Evolutionary conservation across 1,284 basidiomycete genomes (phyloP), one percentile per base, ranked within the genome.

Genomic region (Grifola frondosa): DNA sequence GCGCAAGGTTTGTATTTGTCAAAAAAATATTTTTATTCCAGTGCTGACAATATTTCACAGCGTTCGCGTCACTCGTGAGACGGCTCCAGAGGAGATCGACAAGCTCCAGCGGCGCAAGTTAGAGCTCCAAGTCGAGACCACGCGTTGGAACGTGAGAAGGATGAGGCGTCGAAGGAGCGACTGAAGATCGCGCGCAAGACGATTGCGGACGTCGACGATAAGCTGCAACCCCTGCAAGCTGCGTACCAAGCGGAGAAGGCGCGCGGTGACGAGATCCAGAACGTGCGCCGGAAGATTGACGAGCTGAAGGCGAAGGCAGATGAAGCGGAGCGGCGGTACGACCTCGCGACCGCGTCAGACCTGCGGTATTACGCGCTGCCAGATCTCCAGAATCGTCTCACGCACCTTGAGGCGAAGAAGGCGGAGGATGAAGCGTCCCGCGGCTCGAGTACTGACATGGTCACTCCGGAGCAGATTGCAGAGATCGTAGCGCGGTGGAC

Each of bases 81-180:
- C 95, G 0, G 82, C 91, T 45, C 96, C 96, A 0, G 96, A 98
- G 68, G 89, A 81, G 3, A 91, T 99, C 59, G 96, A 99, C 68
- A 86, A 88, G 57, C 78, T 99, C n/a, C 91, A 97, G 63, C 84
- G 94, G 24, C 80, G 80, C 46, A 94, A 93, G 65, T 81, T 99
- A 31, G 91, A 97, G 60, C 78, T 99, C 35, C 91, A 98, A 64
- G 88, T 99, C 28, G 96, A 97, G 63, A 89, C 22, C 94, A 97
- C 62, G 97, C 96, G 7, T 74, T 98, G 38, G 89, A 97, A 66
- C 80, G 92, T 49, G 91, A 95, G 64, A 97, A 96, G 69, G 96
- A 99, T 54, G 69, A 83, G 10, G 88, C 88, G 3, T 93, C 90
- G 58, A 93, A 93, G 67, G 91, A 94, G 54, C 83, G 92, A 28